Percentiles rank a stretch among this genome's conserved stretches.
These are phyloP conservation scores for Citrus unshiu DNA, from an alignment of 345 rosid genomes.

Conservation along the genomic window DNA sequence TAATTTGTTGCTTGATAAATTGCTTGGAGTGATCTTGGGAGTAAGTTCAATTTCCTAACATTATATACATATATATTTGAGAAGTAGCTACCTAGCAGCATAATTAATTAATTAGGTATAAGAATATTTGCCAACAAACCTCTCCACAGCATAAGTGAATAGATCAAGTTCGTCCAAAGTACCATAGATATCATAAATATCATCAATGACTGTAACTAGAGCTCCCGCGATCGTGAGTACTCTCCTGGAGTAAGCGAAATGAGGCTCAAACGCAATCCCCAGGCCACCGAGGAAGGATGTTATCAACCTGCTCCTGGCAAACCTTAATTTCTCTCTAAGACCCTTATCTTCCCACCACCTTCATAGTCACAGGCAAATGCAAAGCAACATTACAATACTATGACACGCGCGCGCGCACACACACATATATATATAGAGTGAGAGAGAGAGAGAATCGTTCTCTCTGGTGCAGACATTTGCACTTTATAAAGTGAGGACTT, in stretches of 20 bases:
- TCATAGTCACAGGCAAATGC: neutral
- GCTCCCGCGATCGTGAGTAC: neutral
- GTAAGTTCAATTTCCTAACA: too few species aligned
- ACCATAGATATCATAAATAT: conserved; percentile 12
- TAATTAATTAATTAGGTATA: neutral
- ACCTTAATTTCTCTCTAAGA: conserved; percentile 10
- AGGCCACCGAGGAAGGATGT: conserved; percentile 4
- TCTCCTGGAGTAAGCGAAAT: neutral
- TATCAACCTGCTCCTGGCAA: conserved; percentile 15
- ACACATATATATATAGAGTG: too few species aligned
- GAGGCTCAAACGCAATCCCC: conserved; percentile 17
- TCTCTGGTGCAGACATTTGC: too few species aligned
- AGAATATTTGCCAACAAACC: conserved; percentile 5
- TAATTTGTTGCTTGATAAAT: too few species aligned
- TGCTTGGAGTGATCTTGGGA: too few species aligned
- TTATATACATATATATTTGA: too few species aligned
- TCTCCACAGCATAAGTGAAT: conserved; percentile 22
- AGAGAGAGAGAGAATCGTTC: too few species aligned
- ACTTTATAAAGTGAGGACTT: too few species aligned
- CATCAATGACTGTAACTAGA: conserved; percentile 14
- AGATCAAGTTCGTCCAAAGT: conserved; percentile 15
- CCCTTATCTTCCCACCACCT: conserved; percentile 25
- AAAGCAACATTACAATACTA: too few species aligned
- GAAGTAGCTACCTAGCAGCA: too few species aligned
- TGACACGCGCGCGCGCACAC: too few species aligned